Base-by-base conservation (phyloP, 1,284 basidiomycete species). In the Marasmius tenuissimus region DNA sequence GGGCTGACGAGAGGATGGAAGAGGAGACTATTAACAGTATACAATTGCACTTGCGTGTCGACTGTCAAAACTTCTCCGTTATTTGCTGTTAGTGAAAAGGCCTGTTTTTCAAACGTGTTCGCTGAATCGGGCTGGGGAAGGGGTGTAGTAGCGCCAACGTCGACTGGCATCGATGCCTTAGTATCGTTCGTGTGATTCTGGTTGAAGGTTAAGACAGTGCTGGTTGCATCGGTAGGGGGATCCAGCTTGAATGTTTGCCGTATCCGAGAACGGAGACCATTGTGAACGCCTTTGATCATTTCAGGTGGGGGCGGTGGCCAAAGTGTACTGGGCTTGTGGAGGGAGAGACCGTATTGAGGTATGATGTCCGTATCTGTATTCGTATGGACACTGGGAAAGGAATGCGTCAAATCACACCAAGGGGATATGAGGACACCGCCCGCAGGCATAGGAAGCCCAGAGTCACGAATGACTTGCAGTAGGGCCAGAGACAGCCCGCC, bases 331-430 rank as follows among this genome's bases (percentile, higher is more conserved):
- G 95, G 95, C 71, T 94, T 96, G 76, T 94, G 87, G 52, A 88
- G 76, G 2, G 86, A 88, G 4, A 93, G 73, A 2, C 88, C 89
- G 66, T 83, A 86, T 18, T 75, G 69, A 3, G 88, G 88, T 57
- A 96, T 85, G 53, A 96, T 81, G 69, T 95, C 92, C 61, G 91
- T 96, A 6, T 85, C 83, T 0, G 93, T 95, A 72, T 98, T 98
- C 54, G 83, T 79, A 69, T 93, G 82, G 51, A 97, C 85, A 62
- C 93, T 96, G 0, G 94, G 93, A 73, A 98, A 98, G 0, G 92
- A 96, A 73, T 99, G 97, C 0, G 94, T 96, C 55, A 98, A 76
- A 73, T 98, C 96, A 72, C 91, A 93, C 94, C 93, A 97, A 0
- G 95, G 94, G 35, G 92, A 94, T 65, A 97, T 89, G 35, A 96